A percentile compares a stretch with the other conserved stretches of the same genome.
Conservation (phyloP, 2,329 filamentous ascomycete species). For the Ophiostoma fasciatum region DNA sequence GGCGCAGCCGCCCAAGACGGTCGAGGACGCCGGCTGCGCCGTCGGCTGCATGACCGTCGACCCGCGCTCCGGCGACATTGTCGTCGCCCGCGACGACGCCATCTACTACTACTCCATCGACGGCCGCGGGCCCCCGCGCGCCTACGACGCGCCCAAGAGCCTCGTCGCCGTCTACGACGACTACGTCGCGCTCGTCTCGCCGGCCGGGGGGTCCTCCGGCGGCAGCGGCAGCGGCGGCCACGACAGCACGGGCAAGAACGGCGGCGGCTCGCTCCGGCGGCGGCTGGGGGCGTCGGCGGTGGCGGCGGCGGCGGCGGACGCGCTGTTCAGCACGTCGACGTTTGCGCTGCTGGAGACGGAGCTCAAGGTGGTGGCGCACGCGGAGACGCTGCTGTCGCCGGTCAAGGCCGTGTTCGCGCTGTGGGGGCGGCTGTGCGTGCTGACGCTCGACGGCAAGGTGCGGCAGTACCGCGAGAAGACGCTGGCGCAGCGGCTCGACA, state of each 20-base stretch:
- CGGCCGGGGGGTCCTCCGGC: slow-evolving; percentile 38
- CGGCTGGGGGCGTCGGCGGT: slow-evolving; percentile 62
- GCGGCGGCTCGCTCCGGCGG: slow-evolving; percentile 36
- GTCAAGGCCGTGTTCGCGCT: slow-evolving; percentile 69
- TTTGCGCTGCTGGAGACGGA: slow-evolving; percentile 90
- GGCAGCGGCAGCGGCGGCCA: background rate
- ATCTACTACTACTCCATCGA: slow-evolving; percentile 85
- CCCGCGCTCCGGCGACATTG: slow-evolving; percentile 62
- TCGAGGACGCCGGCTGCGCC: slow-evolving; percentile 81
- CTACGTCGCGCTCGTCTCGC: slow-evolving; percentile 77
- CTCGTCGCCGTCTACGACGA: slow-evolving; percentile 65
- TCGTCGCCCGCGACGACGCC: slow-evolving; percentile 89
- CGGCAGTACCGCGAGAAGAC: slow-evolving; percentile 82
- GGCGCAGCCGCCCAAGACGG: slow-evolving; percentile 70
- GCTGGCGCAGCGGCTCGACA: slow-evolving; percentile 79
- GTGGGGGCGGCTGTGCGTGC: slow-evolving; percentile 85
- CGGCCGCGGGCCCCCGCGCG: slow-evolving; percentile 73
- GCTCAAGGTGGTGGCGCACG: slow-evolving; percentile 77
- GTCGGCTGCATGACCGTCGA: slow-evolving; percentile 94
- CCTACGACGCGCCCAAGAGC: slow-evolving; percentile 83
- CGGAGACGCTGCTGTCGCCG: slow-evolving; percentile 68
- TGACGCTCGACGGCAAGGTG: slow-evolving; percentile 85
- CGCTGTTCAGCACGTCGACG: slow-evolving; percentile 71
- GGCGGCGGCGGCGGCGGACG: slow-evolving; percentile 52
- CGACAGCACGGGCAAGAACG: background rate